Evolutionary conservation across 208 protist genomes (phyloP), one percentile per base, ranked within the genome.

Genomic region (Crithidia acanthocephali): DNA sequence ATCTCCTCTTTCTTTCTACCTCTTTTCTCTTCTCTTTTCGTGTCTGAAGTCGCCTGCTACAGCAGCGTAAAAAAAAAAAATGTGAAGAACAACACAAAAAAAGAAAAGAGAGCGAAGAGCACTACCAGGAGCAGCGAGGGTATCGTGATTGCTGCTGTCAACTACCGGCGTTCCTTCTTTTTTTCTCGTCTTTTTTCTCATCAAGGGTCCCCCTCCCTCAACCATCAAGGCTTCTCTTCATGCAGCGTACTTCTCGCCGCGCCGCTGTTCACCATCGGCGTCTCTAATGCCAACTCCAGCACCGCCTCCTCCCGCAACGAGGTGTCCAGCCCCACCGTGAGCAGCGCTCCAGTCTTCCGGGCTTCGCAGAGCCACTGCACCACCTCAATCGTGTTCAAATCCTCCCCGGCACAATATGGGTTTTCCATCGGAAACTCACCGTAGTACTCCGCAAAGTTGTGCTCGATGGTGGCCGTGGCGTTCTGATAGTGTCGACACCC

Each of bases 351-450:
- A 22, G 71, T 50, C 53, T 74, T 74, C 28, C 53, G 70, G 7
- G 80, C 76, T 68, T 72, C 70, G 55, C 85, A 92, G 32, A 89
- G 61, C 72, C 72, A 82, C 59, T 64, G 48, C 52, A 81, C 92
- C 35, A 68, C 82, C 32, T 76, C 70, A 44, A 93, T 91, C 27
- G 88, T 93, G 74, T 96, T 96, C 58, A 95, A 65, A 62, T 96
- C 89, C 67, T 96, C 89, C 33, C 89, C 92, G n/a, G 75, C 60
- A 50, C 88, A 96, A 67, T 91, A 96, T 10, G 92, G 92, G 68
- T 95, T 96, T 40, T 82, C 62, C 58, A 96, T 81, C 16, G 92
- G 86, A 64, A 83, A 83, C 44, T 83, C 68, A 13, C 79, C 86
- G 45, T 91, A 95, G 78, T 91, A 93, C 57, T 75, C 81, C 28